Base-by-base conservation (phyloP, 805 yeast species). In the Candida sakaeoensis region DNA sequence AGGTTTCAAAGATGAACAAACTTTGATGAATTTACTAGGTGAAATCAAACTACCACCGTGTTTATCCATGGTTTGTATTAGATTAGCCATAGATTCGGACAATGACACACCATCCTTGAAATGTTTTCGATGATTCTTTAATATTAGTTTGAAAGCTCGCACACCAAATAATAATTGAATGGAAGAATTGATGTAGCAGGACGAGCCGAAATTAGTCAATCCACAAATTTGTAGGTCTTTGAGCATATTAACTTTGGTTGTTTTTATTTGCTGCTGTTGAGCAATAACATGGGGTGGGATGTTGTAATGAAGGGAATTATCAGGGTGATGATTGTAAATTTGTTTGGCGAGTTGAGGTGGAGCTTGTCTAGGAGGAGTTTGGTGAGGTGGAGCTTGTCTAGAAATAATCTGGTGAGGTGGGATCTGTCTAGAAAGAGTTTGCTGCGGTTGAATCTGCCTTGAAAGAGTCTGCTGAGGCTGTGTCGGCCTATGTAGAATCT, bases 121-220 rank as follows among this genome's bases (percentile, higher is more conserved):
- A 35, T 40, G 44, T 7, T 53, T 43, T 22, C 44, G 44, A 3
- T 31, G 47, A 35, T 45, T 42, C 38, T 49, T 51, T 37, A 57
- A 50, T 12, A 82, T 54, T 3, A 62, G 55, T 40, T 80, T 65
- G 49, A 85, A 78, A 17, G 54, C 52, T 0, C 60, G 48, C 0
- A 81, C 56, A 2, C 80, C 83, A 57, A 81, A 81, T 5, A 85
- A 54, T 45, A 87, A 74, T 55, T 85, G 95, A 9, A 85, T 54
- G 66, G 85, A 79, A 53, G 84, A 76, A 52, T 85, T 85, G 42
- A 85, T 79, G 53, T 85, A 85, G 51, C 95, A 85, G 0, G 90
- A 81, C 30, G 81, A 80, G 0, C 89, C 88, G 59, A 75, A 65
- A 52, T 85, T 85, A 44, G 75, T 63, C 37, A 85, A 57, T 0